Evolutionary conservation across 306 rosid genomes (phyloP).

Genomic region (Potentilla sterilis): DNA sequence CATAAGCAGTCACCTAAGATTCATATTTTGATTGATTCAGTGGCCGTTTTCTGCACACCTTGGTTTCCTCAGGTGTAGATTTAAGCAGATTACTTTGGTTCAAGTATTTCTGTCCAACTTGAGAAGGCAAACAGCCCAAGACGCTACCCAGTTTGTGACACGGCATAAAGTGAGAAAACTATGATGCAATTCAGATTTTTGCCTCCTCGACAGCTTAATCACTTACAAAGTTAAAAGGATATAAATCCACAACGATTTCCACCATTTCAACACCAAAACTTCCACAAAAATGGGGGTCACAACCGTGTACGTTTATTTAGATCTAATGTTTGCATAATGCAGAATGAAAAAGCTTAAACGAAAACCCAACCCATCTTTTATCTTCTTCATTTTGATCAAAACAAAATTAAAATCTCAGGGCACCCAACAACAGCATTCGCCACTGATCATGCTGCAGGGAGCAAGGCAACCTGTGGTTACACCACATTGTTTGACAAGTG

Average conservation of each 20-base stretch:
- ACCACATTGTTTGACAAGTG: neutral
- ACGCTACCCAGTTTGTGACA: too few species aligned
- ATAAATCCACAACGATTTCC: neutral
- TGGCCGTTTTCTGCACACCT: neutral
- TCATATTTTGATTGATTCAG: neutral
- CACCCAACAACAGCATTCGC: neutral
- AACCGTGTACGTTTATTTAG: neutral
- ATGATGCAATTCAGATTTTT: neutral
- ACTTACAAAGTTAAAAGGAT: neutral
- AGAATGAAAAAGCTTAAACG: neutral
- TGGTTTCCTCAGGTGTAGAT: too few species aligned
- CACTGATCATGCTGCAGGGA: neutral
- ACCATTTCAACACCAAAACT: neutral
- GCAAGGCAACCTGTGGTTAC: neutral
- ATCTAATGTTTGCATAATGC: neutral
- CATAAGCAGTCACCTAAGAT: neutral
- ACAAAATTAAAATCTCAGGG: neutral
- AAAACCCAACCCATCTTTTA: neutral
- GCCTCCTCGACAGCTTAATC: neutral
- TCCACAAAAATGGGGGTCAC: neutral
- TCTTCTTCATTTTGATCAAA: slow-evolving; percentile 1
- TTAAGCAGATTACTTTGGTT: too few species aligned
- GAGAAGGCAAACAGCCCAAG: too few species aligned
- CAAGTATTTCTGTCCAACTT: too few species aligned
- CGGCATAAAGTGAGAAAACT: neutral